Conservation (phyloP, 257 asterid species). For the Scutellaria barbata region DNA sequence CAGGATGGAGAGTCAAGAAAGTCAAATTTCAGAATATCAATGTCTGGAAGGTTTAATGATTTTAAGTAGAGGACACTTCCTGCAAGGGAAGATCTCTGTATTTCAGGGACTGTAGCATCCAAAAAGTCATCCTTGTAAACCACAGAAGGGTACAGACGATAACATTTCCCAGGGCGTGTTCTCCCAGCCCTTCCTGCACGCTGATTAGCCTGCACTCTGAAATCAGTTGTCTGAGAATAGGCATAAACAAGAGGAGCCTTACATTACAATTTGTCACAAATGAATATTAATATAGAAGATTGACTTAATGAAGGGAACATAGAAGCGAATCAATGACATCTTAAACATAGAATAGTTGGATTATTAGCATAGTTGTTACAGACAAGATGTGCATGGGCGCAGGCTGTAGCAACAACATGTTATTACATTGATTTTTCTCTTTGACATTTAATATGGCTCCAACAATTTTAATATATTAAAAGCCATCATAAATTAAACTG, state of each 20-base stretch:
- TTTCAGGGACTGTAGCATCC: constrained; percentile 95
- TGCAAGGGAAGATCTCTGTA: constrained; percentile 96
- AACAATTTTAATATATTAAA: too few relatives aligned
- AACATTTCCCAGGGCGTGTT: constrained; percentile 94
- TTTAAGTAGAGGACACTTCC: constrained; percentile 92
- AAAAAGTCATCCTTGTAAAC: constrained; percentile 75
- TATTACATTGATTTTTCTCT: too few relatives aligned
- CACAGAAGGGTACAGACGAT: constrained; percentile 79
- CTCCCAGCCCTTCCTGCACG: constrained; percentile 99
- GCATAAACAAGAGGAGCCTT: constrained; percentile 16
- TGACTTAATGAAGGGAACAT: not conserved
- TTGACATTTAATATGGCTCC: too few relatives aligned
- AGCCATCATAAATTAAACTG: not conserved
- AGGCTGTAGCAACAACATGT: too few relatives aligned
- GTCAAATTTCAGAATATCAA: constrained; percentile 90
- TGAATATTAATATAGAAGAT: not conserved
- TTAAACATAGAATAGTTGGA: not conserved
- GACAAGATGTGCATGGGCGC: too few relatives aligned
- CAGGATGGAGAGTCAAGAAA: constrained; percentile 94
- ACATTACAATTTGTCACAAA: constrained; percentile 1
- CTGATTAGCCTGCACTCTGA: constrained; percentile 96
- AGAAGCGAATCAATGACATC: constrained; percentile 22
- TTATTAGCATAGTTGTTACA: constrained; percentile 6
- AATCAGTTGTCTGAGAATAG: constrained; percentile 31
- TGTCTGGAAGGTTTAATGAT: constrained; percentile 88